Evolutionary conservation across 2,329 filamentous ascomycete species (phyloP), one percentile per base, ranked within the genome.

Genomic region (Penicillium glabrum): DNA sequence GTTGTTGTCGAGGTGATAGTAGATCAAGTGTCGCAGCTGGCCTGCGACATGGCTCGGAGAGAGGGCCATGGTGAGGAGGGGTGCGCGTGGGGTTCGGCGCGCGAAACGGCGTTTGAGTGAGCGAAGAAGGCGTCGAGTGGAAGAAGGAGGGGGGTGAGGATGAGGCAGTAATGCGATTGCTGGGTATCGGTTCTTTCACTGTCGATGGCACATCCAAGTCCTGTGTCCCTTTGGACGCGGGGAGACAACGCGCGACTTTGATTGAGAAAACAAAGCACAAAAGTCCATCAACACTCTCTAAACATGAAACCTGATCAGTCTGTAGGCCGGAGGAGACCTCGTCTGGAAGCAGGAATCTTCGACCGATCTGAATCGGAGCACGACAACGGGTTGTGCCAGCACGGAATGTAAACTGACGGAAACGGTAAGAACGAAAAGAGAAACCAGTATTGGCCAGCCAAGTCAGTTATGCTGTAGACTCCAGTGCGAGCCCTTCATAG

Each of bases 1-100:
- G 69, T 92, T 88, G 72, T 96, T 96, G 80, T 99, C 95, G 73
- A 99, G 86, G 71, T 88, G 83, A 72, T 89, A 88, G 77, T 86
- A 87, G 60, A 89, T 83, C 48, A 88, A 79, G 66, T 88, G 84
- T 68, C 85, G 80, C 67, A 89, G 79, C 72, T 89, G 86, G 63
- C 77, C 77, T 54, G 82, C 80, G 59, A 85, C 80, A 69, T 84
- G 79, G 47, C 81, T 74, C 45, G 79, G 81, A 14, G 75, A 74
- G 45, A 83, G 81, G 55, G 84, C 80, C 85, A 87, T 87, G 67
- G 37, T 74, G 68, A 65, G 19, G 39, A 41, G 60, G 61, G 64
- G 50, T 48, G 56, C 49, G 49, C 43, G 51, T 53, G 46, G 46
- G 50, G 41, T 44, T 46, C 7, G 46, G 24, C 24, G 43, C 10